A percentile compares a stretch with the other conserved stretches of the same genome.
Conservation (phyloP, 2,329 filamentous ascomycete genomes). For the Xylariales sp. region DNA sequence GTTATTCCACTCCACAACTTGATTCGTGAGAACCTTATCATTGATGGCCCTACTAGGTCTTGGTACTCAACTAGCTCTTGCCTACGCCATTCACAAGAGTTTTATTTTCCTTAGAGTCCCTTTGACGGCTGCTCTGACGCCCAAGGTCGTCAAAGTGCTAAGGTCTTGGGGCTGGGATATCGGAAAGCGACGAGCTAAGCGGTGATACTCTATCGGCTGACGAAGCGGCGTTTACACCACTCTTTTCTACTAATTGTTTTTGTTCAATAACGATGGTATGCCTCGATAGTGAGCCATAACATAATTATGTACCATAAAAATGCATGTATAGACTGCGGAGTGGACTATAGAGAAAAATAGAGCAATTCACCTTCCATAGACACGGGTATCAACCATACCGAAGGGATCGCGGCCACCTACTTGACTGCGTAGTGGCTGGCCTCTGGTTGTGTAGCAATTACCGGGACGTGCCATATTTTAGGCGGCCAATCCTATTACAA, state of each 20-base stretch:
- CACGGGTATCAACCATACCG: neutral
- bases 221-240: slow-evolving; percentile 19
- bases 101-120: slow-evolving; percentile 97
- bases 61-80: slow-evolving; percentile 86
- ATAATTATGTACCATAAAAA: slow-evolving; percentile 19
- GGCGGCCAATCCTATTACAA: neutral
- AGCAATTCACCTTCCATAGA: slow-evolving; percentile 4
- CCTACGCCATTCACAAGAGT: slow-evolving; percentile 97
- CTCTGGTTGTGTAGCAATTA: neutral
- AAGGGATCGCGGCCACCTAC: neutral
- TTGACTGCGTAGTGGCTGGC: neutral
- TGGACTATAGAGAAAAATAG: slow-evolving; percentile 31
- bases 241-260: slow-evolving; percentile 1
- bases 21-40: slow-evolving; percentile 2
- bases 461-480: neutral
- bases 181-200: slow-evolving; percentile 70
- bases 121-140: slow-evolving; percentile 87
- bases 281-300: slow-evolving; percentile 1
- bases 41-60: slow-evolving; percentile 59
- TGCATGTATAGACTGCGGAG: slow-evolving; percentile 24
- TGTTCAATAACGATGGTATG: slow-evolving; percentile 2
- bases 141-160: slow-evolving; percentile 91
- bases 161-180: slow-evolving; percentile 95
- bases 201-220: slow-evolving; percentile 8
- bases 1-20: slow-evolving; percentile 53